phyloP scores from a whole-genome alignment of 164 flowering plant genomes.

The Chimonanthus praecox region DNA sequence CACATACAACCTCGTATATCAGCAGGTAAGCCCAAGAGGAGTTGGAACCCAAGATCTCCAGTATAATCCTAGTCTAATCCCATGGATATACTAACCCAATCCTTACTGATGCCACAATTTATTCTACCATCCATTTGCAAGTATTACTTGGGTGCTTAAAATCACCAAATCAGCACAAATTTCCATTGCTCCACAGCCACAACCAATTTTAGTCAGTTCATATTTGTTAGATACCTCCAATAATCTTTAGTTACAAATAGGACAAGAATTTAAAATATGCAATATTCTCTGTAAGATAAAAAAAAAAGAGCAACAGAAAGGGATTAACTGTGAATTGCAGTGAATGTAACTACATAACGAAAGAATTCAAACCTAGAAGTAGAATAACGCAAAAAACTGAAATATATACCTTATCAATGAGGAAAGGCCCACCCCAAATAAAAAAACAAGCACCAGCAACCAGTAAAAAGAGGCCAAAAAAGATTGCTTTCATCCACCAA shows the following conservation, averaged over 20 bases:
- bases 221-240: neutral
- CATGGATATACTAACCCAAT: no score
- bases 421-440: conserved; percentile 70
- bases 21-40: no score
- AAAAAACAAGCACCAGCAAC: conserved; percentile 44
- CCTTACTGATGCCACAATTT: neutral
- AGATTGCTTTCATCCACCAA: conserved; percentile 55
- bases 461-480: conserved; percentile 31
- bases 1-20: no score
- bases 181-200: neutral
- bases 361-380: neutral
- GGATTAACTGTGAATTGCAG: no score
- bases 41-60: no score
- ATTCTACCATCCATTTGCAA: neutral
- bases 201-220: neutral
- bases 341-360: neutral
- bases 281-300: neutral
- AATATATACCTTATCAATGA: conserved; percentile 59
- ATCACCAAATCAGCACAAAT: neutral
- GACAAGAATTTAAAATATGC: no score
- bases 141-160: neutral
- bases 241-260: neutral
- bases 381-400: neutral
- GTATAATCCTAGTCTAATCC: no score
- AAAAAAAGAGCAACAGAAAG: neutral